Evolutionary conservation across 371 early-diverging fungal species (phyloP).

Genomic region (Mucor velutinosus): DNA sequence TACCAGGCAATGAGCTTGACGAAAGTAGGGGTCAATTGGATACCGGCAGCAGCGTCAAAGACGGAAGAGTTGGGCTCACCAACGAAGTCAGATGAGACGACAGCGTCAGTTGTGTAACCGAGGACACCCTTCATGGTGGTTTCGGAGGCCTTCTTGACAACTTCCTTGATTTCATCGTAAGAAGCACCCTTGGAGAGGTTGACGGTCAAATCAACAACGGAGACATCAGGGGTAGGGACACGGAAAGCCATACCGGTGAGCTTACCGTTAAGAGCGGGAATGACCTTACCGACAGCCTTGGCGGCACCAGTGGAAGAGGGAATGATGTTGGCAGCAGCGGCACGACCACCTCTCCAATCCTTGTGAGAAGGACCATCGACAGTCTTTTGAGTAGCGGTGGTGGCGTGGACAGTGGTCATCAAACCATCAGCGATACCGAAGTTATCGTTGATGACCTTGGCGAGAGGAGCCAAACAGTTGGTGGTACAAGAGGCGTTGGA

Average conservation of each 20-base stretch:
- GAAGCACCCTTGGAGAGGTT: slow-evolving; percentile 87
- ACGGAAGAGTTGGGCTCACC: slow-evolving; percentile 89
- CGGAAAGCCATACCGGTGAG: slow-evolving; percentile 99
- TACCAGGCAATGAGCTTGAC: slow-evolving; percentile 91
- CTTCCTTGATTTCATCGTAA: slow-evolving; percentile 90
- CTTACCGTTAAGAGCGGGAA: slow-evolving; percentile 96
- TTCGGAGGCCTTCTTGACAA: slow-evolving; percentile 85
- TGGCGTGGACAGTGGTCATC: slow-evolving; percentile 99
- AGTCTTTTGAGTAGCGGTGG: slow-evolving; percentile 99
- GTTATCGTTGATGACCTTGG: slow-evolving; percentile 96
- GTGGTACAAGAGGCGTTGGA: slow-evolving; percentile 99
- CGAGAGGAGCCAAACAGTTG: slow-evolving; percentile 99
- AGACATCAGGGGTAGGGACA: slow-evolving; percentile 98
- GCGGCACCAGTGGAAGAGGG: slow-evolving; percentile 99
- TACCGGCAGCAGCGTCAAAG: slow-evolving; percentile 97
- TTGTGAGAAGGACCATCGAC: slow-evolving; percentile 98
- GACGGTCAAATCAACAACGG: slow-evolving; percentile 98
- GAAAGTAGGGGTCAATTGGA: slow-evolving; percentile 92
- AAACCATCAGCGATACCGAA: slow-evolving; percentile 86
- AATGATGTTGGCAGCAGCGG: slow-evolving; percentile 97
- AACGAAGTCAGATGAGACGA: slow-evolving; percentile 96
- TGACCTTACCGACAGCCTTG: slow-evolving; percentile 99
- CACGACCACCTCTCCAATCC: slow-evolving; percentile 95
- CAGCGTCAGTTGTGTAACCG: slow-evolving; percentile 93
- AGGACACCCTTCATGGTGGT: slow-evolving; percentile 84